Base-by-base conservation (phyloP, 129 eudicot species). In the Saposhnikovia divaricata region DNA sequence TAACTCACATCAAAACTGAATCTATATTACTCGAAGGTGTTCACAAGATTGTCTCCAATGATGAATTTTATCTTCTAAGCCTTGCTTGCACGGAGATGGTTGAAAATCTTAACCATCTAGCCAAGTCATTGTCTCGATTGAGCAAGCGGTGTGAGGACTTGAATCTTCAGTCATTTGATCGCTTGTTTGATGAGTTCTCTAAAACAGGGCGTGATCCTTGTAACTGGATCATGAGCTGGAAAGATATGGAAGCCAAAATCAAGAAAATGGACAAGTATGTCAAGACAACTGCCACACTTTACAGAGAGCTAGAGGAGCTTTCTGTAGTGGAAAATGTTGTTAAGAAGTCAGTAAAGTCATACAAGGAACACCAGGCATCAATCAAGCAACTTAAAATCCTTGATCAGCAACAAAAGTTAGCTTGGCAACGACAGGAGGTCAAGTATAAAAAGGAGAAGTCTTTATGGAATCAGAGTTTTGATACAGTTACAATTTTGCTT, bases 41-140 rank as follows among this genome's bases (percentile, higher is more conserved):
- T 48, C 90, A 92, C 2, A 88, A 88, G 75, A 89, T 95, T 72
- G 97, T 95, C 82, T 92, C 98, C 19, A 80, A 78, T 14, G 94
- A 92, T 39, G 98, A 95, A 9, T 81, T 77, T 13, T 90, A 90
- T 61, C 89, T 95, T 19, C 82, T 95, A 34, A 75, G 90, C 74
- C 75, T 95, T 37, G 97, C 98, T 8, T 89, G 96, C 45, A 93
- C 97, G 1, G 98, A 95, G 80, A 79, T 92, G 86, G 87, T 87
- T 11, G 90, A 92, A n/a, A 90, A 81, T 72, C 84, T 95, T n/a
- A 61, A 83, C 45, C 78, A 84, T 6, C 69, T 92, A 1, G 86
- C 93, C 6, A 86, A 85, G 76, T 84, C 94, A 0, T 85, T 90
- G 27, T 82, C 96, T 0, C 63, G 90, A 34, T 42, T 92, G 43